Evolutionary conservation across 2,329 filamentous ascomycete species (phyloP).

Genomic region (Aspergillus japonicus): DNA sequence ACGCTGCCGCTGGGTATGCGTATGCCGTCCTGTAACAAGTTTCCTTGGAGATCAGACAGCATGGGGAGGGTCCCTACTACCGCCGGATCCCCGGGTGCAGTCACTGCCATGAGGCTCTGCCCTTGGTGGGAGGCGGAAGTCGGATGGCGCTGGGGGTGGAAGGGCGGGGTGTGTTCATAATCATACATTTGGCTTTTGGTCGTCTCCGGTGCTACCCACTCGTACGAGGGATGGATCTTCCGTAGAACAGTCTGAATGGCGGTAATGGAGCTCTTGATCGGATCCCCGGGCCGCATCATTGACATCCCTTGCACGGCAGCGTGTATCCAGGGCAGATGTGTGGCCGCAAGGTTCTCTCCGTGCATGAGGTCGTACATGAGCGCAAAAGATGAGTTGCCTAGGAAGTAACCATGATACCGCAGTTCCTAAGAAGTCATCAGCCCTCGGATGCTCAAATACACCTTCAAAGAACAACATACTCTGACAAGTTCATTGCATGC

Average conservation of each 20-base stretch:
- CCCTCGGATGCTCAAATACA: neutral
- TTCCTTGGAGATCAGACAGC: constrained; percentile 24
- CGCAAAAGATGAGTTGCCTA: constrained; percentile 44
- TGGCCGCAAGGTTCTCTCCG: constrained; percentile 35
- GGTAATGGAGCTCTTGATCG: constrained; percentile 28
- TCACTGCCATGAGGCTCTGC: neutral
- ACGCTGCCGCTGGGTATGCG: constrained; percentile 24
- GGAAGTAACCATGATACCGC: constrained; percentile 47
- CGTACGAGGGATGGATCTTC: constrained; percentile 32
- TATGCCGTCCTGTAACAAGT: constrained; percentile 21
- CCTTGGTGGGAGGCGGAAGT: neutral
- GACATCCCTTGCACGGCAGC: constrained; percentile 38
- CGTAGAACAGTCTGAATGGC: constrained; percentile 35
- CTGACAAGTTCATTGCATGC: constrained; percentile 41
- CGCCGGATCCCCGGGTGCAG: neutral
- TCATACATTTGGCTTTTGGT: neutral
- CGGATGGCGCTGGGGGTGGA: neutral
- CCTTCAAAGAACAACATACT: constrained; percentile 26
- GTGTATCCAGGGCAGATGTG: constrained; percentile 46
- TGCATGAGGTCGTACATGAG: constrained; percentile 47
- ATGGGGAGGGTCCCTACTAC: constrained; percentile 7
- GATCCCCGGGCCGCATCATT: constrained; percentile 34
- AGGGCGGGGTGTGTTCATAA: neutral
- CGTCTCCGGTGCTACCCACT: constrained; percentile 21
- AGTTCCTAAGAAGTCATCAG: constrained; percentile 35